phyloP scores from a whole-genome alignment of 129 eudicot species.

The Flaveria trinervia region DNA sequence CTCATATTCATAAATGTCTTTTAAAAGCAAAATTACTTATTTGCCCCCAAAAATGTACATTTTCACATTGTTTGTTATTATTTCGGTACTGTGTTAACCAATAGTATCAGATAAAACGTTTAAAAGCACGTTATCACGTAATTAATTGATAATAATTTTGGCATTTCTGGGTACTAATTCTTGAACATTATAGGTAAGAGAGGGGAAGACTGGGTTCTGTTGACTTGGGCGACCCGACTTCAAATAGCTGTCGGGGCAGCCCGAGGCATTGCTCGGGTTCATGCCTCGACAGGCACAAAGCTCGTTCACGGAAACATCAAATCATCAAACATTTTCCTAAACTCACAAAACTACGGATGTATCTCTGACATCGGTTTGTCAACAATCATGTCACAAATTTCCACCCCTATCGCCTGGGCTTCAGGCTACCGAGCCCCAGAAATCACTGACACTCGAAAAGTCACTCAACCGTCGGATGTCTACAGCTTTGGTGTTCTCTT shows the following conservation, averaged over 20 bases:
- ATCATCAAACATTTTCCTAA: constrained; percentile 87
- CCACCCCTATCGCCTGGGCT: constrained; percentile 89
- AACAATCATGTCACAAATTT: constrained; percentile 68
- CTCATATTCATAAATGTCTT: not conserved
- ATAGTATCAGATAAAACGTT: no score
- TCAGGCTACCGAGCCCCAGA: constrained; percentile 96
- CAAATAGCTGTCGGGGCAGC: constrained; percentile 83
- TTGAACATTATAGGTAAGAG: constrained; percentile 47
- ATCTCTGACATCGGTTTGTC: constrained; percentile 80
- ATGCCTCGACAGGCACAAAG: constrained; percentile 56
- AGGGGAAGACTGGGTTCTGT: constrained; percentile 67
- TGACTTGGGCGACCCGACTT: constrained; percentile 84
- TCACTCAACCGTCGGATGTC: constrained; percentile 73
- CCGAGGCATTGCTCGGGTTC: constrained; percentile 78
- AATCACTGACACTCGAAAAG: constrained; percentile 80
- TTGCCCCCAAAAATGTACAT: no score
- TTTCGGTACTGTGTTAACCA: no score
- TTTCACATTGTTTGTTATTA: no score
- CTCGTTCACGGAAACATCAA: constrained; percentile 88
- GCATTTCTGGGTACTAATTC: no score
- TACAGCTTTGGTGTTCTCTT: constrained; percentile 87
- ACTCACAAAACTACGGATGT: constrained; percentile 61
- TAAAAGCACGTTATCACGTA: no score
- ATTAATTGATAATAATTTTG: no score
- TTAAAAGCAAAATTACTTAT: no score